Conservation (phyloP, 345 rosid genomes). For the Salix suchowensis region DNA sequence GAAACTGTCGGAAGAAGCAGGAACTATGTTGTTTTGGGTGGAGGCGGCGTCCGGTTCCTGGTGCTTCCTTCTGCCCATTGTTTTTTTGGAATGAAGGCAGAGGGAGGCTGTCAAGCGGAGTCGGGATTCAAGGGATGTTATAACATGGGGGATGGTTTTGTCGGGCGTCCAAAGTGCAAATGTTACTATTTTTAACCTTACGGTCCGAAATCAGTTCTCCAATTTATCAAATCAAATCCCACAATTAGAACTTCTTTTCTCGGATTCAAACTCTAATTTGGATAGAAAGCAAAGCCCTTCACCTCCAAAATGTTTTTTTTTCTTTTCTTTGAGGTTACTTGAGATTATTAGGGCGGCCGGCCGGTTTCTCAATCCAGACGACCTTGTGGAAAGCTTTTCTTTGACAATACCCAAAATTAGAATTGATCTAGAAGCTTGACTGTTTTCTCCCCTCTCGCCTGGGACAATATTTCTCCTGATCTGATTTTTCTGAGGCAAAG, state of each 20-base stretch:
- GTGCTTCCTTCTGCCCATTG: constrained; percentile 42
- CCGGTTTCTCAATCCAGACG: too few relatives aligned
- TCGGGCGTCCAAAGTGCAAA: not conserved
- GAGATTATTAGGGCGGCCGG: too few relatives aligned
- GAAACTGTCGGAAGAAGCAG: constrained; percentile 37
- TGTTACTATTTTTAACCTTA: not conserved
- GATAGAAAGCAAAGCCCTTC: too few relatives aligned
- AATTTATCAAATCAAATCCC: not conserved
- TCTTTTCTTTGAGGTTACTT: too few relatives aligned
- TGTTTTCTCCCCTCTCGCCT: too few relatives aligned
- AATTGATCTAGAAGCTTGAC: too few relatives aligned
- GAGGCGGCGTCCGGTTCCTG: constrained; percentile 9
- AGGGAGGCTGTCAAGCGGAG: not conserved
- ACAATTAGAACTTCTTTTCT: not conserved
- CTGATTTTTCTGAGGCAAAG: too few relatives aligned
- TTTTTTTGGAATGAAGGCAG: not conserved
- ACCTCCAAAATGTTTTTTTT: too few relatives aligned
- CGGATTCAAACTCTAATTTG: not conserved
- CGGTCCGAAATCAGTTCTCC: not conserved
- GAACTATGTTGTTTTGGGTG: not conserved
- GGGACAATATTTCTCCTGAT: too few relatives aligned
- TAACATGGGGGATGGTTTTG: not conserved
- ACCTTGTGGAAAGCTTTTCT: too few relatives aligned
- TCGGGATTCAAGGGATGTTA: not conserved
- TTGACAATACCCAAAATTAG: too few relatives aligned